These are phyloP conservation scores for Artemisia tridentata DNA, from an alignment of 129 eudicot species.

Conservation along the genomic window DNA sequence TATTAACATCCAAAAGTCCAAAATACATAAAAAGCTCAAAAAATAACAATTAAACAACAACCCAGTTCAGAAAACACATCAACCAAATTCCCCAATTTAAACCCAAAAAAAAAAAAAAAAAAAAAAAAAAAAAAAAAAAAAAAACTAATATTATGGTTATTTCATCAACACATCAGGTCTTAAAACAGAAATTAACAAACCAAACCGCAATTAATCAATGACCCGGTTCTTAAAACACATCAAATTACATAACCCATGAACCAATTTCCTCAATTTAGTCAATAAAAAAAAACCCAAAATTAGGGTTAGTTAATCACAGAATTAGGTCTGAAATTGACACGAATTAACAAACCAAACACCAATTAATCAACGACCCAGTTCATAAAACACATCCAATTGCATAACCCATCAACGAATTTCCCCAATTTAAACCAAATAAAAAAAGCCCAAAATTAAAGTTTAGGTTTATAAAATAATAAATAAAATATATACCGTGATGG, in stretches of 20 bases:
- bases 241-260: neutral
- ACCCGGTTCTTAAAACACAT: neutral
- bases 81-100: neutral
- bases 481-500: slow-evolving; percentile 28
- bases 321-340: no score
- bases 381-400: neutral
- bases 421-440: neutral
- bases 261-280: neutral
- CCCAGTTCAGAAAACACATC: neutral
- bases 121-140: no score
- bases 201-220: neutral
- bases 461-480: neutral
- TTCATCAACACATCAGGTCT: no score
- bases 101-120: no score
- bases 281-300: neutral
- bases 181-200: no score
- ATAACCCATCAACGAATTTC: neutral
- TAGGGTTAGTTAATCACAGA: neutral
- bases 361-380: neutral
- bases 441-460: neutral
- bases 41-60: neutral
- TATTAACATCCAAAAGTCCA: no score
- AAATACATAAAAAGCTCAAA: neutral
- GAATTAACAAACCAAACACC: no score
- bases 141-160: neutral